Evolutionary conservation across 1,284 basidiomycete genomes (phyloP).

Genomic region (Volvariella surrecta): DNA sequence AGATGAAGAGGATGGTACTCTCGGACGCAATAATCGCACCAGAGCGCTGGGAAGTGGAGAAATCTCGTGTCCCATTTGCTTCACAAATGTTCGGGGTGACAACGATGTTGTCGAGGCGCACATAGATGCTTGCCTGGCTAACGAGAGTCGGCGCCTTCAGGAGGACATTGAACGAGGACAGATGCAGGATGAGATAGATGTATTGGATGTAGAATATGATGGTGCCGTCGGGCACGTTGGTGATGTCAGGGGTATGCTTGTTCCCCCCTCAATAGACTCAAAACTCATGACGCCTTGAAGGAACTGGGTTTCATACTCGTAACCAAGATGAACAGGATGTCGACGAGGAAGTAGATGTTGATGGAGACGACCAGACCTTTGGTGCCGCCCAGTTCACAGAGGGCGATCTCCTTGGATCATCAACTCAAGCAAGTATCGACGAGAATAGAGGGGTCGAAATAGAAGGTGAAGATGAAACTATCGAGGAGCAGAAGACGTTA

Average conservation of each 20-base stretch:
- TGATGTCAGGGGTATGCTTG: conserved; percentile 28
- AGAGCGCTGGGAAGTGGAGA: conserved; percentile 25
- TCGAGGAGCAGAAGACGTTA: conserved; percentile 26
- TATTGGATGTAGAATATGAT: conserved; percentile 23
- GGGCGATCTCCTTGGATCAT: conserved; percentile 42
- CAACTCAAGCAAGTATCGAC: conserved; percentile 16
- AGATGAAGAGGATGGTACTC: conserved; percentile 42
- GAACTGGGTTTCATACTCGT: conserved; percentile 59
- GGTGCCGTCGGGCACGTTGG: conserved; percentile 33
- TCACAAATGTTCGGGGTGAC: conserved; percentile 47
- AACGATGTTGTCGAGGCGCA: conserved; percentile 67
- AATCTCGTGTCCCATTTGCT: conserved; percentile 60
- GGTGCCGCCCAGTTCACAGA: conserved; percentile 70
- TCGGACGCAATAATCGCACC: conserved; percentile 18
- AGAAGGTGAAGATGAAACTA: conserved; percentile 25
- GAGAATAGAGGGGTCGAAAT: conserved; percentile 33
- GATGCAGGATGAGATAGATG: conserved; percentile 23
- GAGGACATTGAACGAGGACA: conserved; percentile 28
- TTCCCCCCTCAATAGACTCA: conserved; percentile 1
- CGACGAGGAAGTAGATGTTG: conserved; percentile 71
- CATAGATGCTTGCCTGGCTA: conserved; percentile 63
- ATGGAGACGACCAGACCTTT: conserved; percentile 66
- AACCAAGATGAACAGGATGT: conserved; percentile 47
- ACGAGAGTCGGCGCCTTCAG: conserved; percentile 38
- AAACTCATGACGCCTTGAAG: conserved; percentile 19